phyloP scores from a whole-genome alignment of 1,139 yeast species.

The Candida buenavistaensis region DNA sequence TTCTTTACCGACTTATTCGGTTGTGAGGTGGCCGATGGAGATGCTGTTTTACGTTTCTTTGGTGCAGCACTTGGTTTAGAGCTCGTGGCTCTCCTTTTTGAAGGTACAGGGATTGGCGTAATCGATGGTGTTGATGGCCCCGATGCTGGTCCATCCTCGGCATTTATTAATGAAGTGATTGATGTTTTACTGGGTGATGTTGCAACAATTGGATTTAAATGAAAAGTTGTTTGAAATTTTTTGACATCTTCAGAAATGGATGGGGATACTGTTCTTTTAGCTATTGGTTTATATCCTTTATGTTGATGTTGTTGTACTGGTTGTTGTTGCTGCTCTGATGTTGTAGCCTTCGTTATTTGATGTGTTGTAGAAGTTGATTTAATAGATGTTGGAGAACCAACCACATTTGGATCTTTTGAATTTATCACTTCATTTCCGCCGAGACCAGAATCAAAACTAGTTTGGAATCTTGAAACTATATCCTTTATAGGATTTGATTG shows the following conservation, averaged over 20 bases:
- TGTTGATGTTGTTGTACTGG: background rate
- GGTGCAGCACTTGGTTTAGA: slow-evolving; percentile 4
- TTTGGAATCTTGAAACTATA: slow-evolving; percentile 26
- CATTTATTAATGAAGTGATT: slow-evolving; percentile 38
- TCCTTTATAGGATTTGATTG: slow-evolving; percentile 7
- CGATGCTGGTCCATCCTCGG: slow-evolving; percentile 26
- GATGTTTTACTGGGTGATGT: slow-evolving; percentile 29
- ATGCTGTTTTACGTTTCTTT: slow-evolving; percentile 10
- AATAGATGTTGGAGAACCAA: background rate
- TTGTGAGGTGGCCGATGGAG: slow-evolving; percentile 6
- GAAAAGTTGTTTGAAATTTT: slow-evolving; percentile 34
- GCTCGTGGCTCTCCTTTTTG: slow-evolving; percentile 14
- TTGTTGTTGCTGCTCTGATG: slow-evolving; percentile 2
- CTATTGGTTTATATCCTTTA: background rate
- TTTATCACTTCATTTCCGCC: slow-evolving; percentile 17
- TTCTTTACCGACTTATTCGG: background rate
- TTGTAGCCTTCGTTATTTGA: slow-evolving; percentile 2
- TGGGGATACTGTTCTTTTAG: slow-evolving; percentile 7
- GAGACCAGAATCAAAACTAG: slow-evolving; percentile 18
- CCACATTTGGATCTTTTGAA: background rate
- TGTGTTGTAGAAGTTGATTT: slow-evolving; percentile 12
- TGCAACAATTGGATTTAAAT: slow-evolving; percentile 12
- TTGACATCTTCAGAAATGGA: slow-evolving; percentile 23
- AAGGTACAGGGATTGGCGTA: slow-evolving; percentile 3
- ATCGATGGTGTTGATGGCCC: slow-evolving; percentile 6